phyloP scores from a whole-genome alignment of 805 yeast species.

The Vanderwaltozyma polyspora region DNA sequence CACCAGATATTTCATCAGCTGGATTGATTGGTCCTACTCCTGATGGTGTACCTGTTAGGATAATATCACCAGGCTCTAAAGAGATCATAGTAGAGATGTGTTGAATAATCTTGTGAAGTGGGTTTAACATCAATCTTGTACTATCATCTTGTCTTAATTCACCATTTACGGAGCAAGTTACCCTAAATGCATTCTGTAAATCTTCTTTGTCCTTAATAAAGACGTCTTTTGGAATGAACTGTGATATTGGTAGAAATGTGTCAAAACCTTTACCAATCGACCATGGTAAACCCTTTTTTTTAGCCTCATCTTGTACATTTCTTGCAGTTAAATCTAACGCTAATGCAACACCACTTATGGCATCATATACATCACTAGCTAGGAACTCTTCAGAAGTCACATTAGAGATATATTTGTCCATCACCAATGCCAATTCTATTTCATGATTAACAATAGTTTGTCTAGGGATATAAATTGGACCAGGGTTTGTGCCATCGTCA shows the following conservation, averaged over 20 bases:
- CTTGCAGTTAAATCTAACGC: slow-evolving; percentile 94
- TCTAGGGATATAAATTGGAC: slow-evolving; percentile 74
- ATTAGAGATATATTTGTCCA: slow-evolving; percentile 54
- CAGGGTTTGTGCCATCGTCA: slow-evolving; percentile 32
- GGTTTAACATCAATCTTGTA: slow-evolving; percentile 78
- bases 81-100: slow-evolving; percentile 87
- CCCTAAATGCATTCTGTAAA: slow-evolving; percentile 30
- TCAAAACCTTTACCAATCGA: slow-evolving; percentile 93
- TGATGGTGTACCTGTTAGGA: slow-evolving; percentile 93
- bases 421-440: slow-evolving; percentile 75
- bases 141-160: slow-evolving; percentile 58
- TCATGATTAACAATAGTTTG: slow-evolving; percentile 84
- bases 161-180: slow-evolving; percentile 49
- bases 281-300: slow-evolving; percentile 94
- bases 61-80: slow-evolving; percentile 77
- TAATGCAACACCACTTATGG: slow-evolving; percentile 78
- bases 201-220: slow-evolving; percentile 48
- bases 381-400: slow-evolving; percentile 45
- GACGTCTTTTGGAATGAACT: slow-evolving; percentile 50
- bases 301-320: slow-evolving; percentile 90
- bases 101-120: slow-evolving; percentile 68
- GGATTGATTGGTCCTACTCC: slow-evolving; percentile 83
- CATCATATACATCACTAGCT: slow-evolving; percentile 56
- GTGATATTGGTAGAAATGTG: slow-evolving; percentile 83
- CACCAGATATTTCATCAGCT: slow-evolving; percentile 68